Evolutionary conservation across 768 basidiomycete genomes (phyloP), one percentile per base, ranked within the genome.

Genomic region (Collybia sordida): DNA sequence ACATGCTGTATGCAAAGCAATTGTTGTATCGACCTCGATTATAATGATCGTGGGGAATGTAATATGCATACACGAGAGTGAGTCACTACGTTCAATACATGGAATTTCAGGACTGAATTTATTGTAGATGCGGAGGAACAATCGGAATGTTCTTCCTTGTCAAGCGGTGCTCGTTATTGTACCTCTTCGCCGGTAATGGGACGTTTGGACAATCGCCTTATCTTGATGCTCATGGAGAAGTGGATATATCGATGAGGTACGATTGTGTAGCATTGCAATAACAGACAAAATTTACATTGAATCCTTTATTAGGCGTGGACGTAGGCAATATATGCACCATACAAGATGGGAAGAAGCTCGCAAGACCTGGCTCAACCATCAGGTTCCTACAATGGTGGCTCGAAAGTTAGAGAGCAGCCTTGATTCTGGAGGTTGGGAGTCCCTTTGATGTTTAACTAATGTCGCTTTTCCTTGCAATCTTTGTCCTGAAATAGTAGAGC

Each of bases 31-130:
- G 93, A 93, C 54, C 59, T 67, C 44, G 77, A 83, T 23, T 82
- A 85, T 37, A 77, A 73, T 15, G 73, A 77, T 14, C 72, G 86
- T 21, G 97, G 96, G 23, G 96, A 99, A 62, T 98, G 95, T 65
- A 99, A 98, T 64, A 82, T 90, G 77, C 97, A 98, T 64, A 90
- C 88, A 44, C 78, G 93, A 79, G 88, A 91, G 96, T 97, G 62
- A 63, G 93, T 85, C 6, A 25, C 27, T 47, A 50, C 24, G 40
- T 27, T 38, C 24, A 44, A 45, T 56, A n/a, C 39, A 21, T 25
- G 22, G 18, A 36, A 18, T 6, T 18, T 34, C 45, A 22, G 28
- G 8, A 34, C 21, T 47, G 55, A 25, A 53, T 47, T 15, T 36
- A 38, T 48, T 43, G 11, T 56, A 98, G 96, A 49, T 98, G 96